Percentiles rank a stretch among this genome's conserved stretches.
These are phyloP conservation scores for Wilhelminamyces savonicus DNA, from an alignment of 805 yeast genomes.

Conservation along the genomic window DNA sequence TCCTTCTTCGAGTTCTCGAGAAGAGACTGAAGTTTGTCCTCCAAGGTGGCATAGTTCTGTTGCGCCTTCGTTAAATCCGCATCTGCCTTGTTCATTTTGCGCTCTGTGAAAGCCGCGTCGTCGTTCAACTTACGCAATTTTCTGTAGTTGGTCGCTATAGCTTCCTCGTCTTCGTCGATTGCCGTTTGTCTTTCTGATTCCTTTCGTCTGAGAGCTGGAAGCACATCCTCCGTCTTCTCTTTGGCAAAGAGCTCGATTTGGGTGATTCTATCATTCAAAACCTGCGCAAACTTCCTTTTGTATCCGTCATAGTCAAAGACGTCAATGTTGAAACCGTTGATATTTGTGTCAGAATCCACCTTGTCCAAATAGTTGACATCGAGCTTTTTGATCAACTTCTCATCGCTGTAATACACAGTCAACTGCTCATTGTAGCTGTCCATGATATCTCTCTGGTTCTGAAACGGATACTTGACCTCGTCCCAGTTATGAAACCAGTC, in stretches of 20 bases:
- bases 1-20: conserved; percentile 2
- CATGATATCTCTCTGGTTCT: conserved; percentile 8
- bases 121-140: conserved; percentile 28
- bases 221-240: conserved; percentile 6
- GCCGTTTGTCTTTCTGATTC: conserved; percentile 27
- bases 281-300: conserved; percentile 22
- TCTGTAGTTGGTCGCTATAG: conserved; percentile 38
- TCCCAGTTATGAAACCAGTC: conserved; percentile 24
- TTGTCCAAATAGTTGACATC: conserved; percentile 7
- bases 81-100: conserved; percentile 24
- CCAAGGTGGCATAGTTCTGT: conserved; percentile 1
- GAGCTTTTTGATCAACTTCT: conserved; percentile 16
- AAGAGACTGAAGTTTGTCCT: not conserved
- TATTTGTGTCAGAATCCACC: not conserved
- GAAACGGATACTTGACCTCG: conserved; percentile 7
- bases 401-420: conserved; percentile 12
- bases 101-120: conserved; percentile 25
- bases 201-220: conserved; percentile 15
- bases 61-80: conserved; percentile 18
- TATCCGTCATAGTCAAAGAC: conserved; percentile 19
- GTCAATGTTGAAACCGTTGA: conserved; percentile 1
- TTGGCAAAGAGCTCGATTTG: conserved; percentile 10
- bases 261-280: conserved; percentile 15
- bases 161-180: conserved; percentile 28
- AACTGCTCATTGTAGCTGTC: conserved; percentile 15